A percentile compares a stretch with the other conserved stretches of the same genome.
Conservation (phyloP, 768 basidiomycete species). For the Fibroporia radiculosa region DNA sequence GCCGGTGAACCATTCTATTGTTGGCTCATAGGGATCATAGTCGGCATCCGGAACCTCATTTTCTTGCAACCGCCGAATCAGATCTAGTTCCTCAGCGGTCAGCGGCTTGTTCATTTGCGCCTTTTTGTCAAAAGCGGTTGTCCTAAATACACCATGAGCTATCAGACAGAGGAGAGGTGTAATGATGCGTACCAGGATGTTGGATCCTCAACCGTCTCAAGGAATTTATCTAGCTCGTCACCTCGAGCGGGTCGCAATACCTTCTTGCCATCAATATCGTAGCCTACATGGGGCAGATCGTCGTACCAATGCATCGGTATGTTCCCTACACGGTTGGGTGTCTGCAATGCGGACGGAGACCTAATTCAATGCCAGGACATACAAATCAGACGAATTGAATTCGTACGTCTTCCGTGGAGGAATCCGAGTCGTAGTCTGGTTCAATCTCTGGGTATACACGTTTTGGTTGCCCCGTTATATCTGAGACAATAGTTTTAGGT, state of each 20-base stretch:
- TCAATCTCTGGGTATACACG: conserved; percentile 83
- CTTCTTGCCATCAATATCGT: conserved; percentile 90
- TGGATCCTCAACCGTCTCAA: conserved; percentile 89
- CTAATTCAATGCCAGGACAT: conserved; percentile 3
- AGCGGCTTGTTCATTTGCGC: conserved; percentile 80
- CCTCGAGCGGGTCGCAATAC: conserved; percentile 90
- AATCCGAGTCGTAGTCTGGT: conserved; percentile 86
- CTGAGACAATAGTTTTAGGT: conserved; percentile 62
- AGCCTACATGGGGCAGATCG: conserved; percentile 97
- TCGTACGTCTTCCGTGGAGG: conserved; percentile 85
- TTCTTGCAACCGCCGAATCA: conserved; percentile 85
- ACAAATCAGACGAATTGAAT: conserved; percentile 3
- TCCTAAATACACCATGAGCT: conserved; percentile 41
- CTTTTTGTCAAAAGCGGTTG: conserved; percentile 86
- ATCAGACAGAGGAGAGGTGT: neutral
- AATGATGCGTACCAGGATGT: conserved; percentile 51
- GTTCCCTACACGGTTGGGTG: conserved; percentile 91
- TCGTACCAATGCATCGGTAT: conserved; percentile 99
- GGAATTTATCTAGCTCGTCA: conserved; percentile 95
- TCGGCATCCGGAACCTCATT: conserved; percentile 85
- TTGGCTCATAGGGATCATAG: conserved; percentile 92
- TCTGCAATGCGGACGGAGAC: conserved; percentile 47
- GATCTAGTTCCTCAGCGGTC: conserved; percentile 85
- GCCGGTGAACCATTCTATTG: conserved; percentile 94
- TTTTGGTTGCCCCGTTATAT: conserved; percentile 81